Conservation (phyloP, 306 rosid genomes). For the Vigna radiata region DNA sequence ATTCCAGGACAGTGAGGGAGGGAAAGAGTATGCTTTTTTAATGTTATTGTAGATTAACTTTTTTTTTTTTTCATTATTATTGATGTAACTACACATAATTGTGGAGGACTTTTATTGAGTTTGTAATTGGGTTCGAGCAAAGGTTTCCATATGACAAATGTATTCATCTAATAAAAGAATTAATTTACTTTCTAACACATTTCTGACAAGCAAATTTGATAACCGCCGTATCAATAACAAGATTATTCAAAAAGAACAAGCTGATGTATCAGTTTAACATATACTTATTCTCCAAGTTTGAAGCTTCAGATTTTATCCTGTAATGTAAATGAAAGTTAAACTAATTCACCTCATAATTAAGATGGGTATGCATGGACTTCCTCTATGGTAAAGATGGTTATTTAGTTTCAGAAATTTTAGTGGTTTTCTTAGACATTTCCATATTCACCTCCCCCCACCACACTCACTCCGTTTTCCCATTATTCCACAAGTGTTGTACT, state of each 20-base stretch:
- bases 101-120: background rate
- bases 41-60: background rate
- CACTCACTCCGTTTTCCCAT: background rate
- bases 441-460: background rate
- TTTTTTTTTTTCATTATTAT: background rate
- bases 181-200: too few relatives aligned
- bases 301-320: background rate
- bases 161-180: background rate
- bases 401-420: background rate
- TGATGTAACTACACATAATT: background rate
- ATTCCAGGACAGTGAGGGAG: constrained; percentile 43
- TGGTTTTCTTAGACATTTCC: background rate
- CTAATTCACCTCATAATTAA: background rate
- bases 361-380: background rate
- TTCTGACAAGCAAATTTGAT: too few relatives aligned
- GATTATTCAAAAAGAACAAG: too few relatives aligned
- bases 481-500: background rate
- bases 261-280: background rate
- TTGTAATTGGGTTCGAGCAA: background rate
- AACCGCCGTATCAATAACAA: too few relatives aligned
- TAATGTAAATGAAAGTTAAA: background rate
- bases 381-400: background rate
- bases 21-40: constrained; percentile 22
- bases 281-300: background rate
- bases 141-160: too few relatives aligned